Evolutionary conservation across 805 yeast genomes (phyloP).

Genomic region (Lipomyces spencermartinsiae): DNA sequence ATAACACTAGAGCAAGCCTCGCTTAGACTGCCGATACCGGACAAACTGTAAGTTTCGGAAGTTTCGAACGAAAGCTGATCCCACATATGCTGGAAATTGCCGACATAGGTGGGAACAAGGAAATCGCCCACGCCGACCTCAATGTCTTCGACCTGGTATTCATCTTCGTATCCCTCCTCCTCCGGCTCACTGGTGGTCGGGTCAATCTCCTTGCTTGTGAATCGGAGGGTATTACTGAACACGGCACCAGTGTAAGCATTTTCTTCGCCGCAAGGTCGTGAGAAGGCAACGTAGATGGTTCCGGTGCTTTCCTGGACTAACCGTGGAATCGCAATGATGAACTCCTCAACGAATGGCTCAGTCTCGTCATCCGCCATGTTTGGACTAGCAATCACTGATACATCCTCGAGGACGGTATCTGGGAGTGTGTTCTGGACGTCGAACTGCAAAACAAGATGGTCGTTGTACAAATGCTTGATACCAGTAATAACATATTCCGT

Average conservation of each 20-base stretch:
- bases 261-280: slow-evolving; percentile 55
- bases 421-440: slow-evolving; percentile 83
- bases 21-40: slow-evolving; percentile 54
- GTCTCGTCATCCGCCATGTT: slow-evolving; percentile 57
- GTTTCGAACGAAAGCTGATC: slow-evolving; percentile 70
- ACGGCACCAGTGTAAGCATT: slow-evolving; percentile 48
- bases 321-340: slow-evolving; percentile 73
- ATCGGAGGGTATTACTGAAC: slow-evolving; percentile 72
- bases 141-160: slow-evolving; percentile 86
- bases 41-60: slow-evolving; percentile 70
- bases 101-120: slow-evolving; percentile 75
- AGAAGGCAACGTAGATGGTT: slow-evolving; percentile 77
- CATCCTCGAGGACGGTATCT: slow-evolving; percentile 77
- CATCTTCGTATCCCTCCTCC: slow-evolving; percentile 90
- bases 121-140: slow-evolving; percentile 81
- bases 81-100: slow-evolving; percentile 73
- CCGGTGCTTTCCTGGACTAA: slow-evolving; percentile 75
- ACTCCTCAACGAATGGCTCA: slow-evolving; percentile 60
- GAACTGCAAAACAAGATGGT: slow-evolving; percentile 78
- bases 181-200: slow-evolving; percentile 67
- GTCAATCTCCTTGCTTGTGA: slow-evolving; percentile 79
- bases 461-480: slow-evolving; percentile 79
- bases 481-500: slow-evolving; percentile 90
- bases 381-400: slow-evolving; percentile 60
- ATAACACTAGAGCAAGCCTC: slow-evolving; percentile 65